These are phyloP conservation scores for Boletus sp. DNA, from an alignment of 768 basidiomycete genomes.

Conservation along the genomic window DNA sequence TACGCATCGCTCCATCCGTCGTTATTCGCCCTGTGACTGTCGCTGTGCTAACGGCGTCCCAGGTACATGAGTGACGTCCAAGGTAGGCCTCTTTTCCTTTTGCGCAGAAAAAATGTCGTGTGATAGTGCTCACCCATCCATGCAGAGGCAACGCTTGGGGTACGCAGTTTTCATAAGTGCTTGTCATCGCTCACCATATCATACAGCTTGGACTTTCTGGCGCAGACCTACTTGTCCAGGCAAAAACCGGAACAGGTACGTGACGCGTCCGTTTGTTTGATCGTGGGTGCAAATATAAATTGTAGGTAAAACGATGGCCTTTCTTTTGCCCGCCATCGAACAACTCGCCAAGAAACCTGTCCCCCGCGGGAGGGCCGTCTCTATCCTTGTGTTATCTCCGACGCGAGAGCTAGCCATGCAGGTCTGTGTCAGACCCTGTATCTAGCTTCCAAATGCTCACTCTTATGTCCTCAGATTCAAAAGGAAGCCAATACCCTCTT, in stretches of 20 bases:
- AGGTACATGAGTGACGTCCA: constrained; percentile 49
- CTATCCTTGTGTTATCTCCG: constrained; percentile 65
- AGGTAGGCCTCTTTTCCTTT: constrained; percentile 28
- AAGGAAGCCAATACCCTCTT: constrained; percentile 56
- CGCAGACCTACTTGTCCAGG: constrained; percentile 47
- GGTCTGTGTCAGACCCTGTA: constrained; percentile 38
- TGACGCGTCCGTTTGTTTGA: background rate
- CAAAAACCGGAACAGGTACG: constrained; percentile 61
- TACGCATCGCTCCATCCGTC: constrained; percentile 22
- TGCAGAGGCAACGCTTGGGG: constrained; percentile 41
- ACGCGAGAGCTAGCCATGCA: constrained; percentile 74
- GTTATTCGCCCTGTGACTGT: constrained; percentile 2
- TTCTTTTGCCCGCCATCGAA: constrained; percentile 73
- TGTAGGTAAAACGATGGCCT: constrained; percentile 67
- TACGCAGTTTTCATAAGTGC: constrained; percentile 5
- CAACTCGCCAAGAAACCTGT: constrained; percentile 48
- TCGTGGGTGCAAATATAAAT: background rate
- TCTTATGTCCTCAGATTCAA: constrained; percentile 46
- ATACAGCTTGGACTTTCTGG: constrained; percentile 39
- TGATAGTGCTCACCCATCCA: background rate
- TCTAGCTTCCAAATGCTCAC: background rate
- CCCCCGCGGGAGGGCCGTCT: constrained; percentile 33
- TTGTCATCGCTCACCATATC: constrained; percentile 1
- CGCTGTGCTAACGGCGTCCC: constrained; percentile 16
- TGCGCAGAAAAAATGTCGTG: background rate